Percentiles rank a stretch among this genome's conserved stretches.
Evolutionary conservation across 768 basidiomycete species (phyloP).

Genomic region (Boletus rufocinnamomeus): DNA sequence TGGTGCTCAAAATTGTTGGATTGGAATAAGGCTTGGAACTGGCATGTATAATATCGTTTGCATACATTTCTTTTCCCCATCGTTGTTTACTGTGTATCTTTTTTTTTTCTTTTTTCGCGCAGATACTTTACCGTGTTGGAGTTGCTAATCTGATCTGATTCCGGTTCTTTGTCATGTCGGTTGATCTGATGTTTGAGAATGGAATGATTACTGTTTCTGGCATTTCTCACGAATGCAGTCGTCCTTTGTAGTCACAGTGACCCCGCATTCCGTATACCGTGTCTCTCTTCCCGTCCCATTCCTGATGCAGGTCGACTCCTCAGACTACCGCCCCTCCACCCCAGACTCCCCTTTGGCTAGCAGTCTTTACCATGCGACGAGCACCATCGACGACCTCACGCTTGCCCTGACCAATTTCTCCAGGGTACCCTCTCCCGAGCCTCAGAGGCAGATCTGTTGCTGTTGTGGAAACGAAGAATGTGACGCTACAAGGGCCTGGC

Average conservation of each 20-base stretch:
- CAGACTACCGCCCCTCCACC: constrained; percentile 41
- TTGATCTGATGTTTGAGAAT: not conserved
- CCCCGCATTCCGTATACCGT: not conserved
- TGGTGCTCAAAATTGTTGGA: constrained; percentile 54
- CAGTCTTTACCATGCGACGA: constrained; percentile 54
- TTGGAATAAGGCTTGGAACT: constrained; percentile 24
- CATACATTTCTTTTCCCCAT: not conserved
- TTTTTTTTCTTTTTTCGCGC: constrained; percentile 2
- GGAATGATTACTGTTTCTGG: constrained; percentile 13
- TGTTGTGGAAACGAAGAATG: constrained; percentile 70
- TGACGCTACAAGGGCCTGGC: constrained; percentile 64
- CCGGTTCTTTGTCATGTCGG: not conserved
- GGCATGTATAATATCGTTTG: constrained; percentile 23
- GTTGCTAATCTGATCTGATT: constrained; percentile 5
- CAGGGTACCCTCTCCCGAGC: constrained; percentile 73
- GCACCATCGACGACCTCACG: constrained; percentile 79
- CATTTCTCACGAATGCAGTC: constrained; percentile 21
- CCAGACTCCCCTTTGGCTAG: constrained; percentile 53
- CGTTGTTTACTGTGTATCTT: constrained; percentile 6
- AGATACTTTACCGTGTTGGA: constrained; percentile 13
- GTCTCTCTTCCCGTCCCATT: constrained; percentile 2
- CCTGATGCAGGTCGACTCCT: constrained; percentile 27
- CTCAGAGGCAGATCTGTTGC: constrained; percentile 51
- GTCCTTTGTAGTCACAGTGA: not conserved
- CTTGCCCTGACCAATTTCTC: constrained; percentile 72